Evolutionary conservation across 352 stramenopile species (phyloP).

Genomic region (Pythium periplocum): DNA sequence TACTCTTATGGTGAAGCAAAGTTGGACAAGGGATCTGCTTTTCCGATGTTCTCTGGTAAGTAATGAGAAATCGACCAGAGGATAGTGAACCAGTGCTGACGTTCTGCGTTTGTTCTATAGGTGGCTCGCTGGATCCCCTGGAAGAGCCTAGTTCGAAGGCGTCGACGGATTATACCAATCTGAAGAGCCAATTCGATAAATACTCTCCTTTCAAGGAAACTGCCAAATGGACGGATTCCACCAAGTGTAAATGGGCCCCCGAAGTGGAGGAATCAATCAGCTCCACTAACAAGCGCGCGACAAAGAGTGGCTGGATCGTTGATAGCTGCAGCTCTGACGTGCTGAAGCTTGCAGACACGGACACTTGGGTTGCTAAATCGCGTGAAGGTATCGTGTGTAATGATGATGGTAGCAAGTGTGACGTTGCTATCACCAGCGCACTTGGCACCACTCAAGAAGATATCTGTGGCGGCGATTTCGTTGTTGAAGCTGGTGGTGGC

Average conservation of each 20-base stretch:
- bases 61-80: neutral
- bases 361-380: constrained; percentile 69
- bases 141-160: constrained; percentile 52
- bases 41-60: constrained; percentile 79
- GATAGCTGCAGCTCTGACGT: constrained; percentile 40
- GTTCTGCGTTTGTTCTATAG: constrained; percentile 16
- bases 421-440: constrained; percentile 40
- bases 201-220: constrained; percentile 48
- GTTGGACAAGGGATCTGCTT: constrained; percentile 53
- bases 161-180: constrained; percentile 62
- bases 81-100: too few species aligned
- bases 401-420: constrained; percentile 52
- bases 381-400: constrained; percentile 72
- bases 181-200: constrained; percentile 66
- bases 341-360: constrained; percentile 50
- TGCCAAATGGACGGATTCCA: constrained; percentile 47
- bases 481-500: constrained; percentile 53
- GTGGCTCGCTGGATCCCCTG: constrained; percentile 59
- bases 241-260: constrained; percentile 63
- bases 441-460: constrained; percentile 70
- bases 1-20: constrained; percentile 87
- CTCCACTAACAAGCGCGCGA: constrained; percentile 48
- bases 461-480: constrained; percentile 61
- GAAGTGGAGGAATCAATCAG: constrained; percentile 49
- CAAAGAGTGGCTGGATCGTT: constrained; percentile 56